A percentile compares a stretch with the other conserved stretches of the same genome.
Evolutionary conservation across 306 rosid species (phyloP).

Genomic region (Sechiopsis laciniata): DNA sequence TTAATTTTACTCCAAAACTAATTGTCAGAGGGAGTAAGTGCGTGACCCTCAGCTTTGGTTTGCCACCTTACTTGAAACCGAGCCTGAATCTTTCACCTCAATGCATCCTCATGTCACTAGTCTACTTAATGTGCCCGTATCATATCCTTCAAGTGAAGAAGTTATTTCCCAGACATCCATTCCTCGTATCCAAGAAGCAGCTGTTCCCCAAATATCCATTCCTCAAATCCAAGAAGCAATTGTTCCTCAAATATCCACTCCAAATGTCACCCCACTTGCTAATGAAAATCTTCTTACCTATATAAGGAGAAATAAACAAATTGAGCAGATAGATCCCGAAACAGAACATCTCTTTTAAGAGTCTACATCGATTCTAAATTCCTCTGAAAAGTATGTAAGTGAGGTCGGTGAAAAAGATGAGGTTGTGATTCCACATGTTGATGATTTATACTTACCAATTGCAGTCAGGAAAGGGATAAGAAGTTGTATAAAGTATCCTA

Average conservation of each 20-base stretch:
- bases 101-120: too few relatives aligned
- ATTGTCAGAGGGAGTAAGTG: not conserved
- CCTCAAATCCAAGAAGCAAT: not conserved
- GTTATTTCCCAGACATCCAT: too few relatives aligned
- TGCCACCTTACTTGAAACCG: not conserved
- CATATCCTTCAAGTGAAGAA: too few relatives aligned
- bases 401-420: too few relatives aligned
- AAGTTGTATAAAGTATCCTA: too few relatives aligned
- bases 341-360: not conserved
- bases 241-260: not conserved
- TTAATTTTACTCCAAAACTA: not conserved
- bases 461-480: too few relatives aligned
- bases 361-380: not conserved
- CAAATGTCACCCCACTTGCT: not conserved
- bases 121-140: too few relatives aligned
- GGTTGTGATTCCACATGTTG: too few relatives aligned
- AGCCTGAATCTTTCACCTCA: not conserved
- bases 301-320: not conserved
- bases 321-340: not conserved
- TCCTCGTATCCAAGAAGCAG: too few relatives aligned
- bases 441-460: too few relatives aligned
- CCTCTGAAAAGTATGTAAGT: too few relatives aligned
- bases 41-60: not conserved
- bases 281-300: not conserved
- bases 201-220: too few relatives aligned